A percentile compares a stretch with the other conserved stretches of the same genome.
Evolutionary conservation across 2,329 filamentous ascomycete species (phyloP).

Genomic region (Xylaria multiplex): DNA sequence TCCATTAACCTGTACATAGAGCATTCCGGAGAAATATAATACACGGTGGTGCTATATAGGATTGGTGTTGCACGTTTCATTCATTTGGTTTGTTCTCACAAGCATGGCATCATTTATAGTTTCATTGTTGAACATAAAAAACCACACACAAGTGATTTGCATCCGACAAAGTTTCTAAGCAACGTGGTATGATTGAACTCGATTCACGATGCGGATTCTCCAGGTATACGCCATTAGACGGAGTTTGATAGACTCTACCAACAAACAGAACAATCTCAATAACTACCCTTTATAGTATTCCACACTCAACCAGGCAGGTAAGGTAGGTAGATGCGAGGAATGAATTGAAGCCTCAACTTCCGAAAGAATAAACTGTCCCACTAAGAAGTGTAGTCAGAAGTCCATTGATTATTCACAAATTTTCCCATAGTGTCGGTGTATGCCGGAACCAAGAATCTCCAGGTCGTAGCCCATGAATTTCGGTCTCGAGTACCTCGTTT

Average conservation of each 20-base stretch:
- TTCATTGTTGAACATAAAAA: neutral
- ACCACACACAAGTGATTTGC: neutral
- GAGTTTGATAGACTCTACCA: too few relatives aligned
- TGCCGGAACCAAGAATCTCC: constrained; percentile 4
- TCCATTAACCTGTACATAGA: constrained; percentile 31
- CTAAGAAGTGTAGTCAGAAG: too few relatives aligned
- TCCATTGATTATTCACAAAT: constrained; percentile 1
- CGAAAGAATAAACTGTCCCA: neutral
- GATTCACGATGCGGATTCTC: neutral
- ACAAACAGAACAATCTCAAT: neutral
- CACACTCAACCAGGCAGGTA: too few relatives aligned
- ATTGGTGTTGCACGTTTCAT: constrained; percentile 15
- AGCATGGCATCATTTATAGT: neutral
- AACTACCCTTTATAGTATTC: neutral
- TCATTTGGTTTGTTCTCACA: neutral
- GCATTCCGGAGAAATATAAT: constrained; percentile 12
- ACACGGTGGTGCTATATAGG: neutral
- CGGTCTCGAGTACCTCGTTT: neutral
- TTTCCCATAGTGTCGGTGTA: neutral
- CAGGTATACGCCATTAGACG: too few relatives aligned
- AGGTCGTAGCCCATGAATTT: neutral
- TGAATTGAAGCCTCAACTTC: neutral
- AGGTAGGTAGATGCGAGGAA: neutral
- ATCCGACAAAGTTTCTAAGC: neutral
- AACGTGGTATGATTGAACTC: neutral